These are phyloP conservation scores for Puccinia novopanici DNA, from an alignment of 1,284 basidiomycete genomes.

Conservation along the genomic window DNA sequence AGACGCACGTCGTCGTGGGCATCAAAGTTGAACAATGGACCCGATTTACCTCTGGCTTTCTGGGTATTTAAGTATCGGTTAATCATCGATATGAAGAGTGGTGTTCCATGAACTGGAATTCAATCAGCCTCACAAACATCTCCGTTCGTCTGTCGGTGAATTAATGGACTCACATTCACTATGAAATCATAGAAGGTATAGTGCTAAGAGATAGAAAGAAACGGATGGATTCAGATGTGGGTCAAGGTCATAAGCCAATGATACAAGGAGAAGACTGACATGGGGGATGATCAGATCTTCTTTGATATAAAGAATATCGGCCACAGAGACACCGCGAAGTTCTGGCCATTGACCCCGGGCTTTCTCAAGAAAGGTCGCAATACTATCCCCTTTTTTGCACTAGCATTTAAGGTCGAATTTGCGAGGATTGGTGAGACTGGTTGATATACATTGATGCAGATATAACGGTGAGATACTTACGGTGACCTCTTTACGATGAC, in stretches of 20 bases:
- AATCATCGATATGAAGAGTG: constrained; percentile 55
- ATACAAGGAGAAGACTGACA: constrained; percentile 62
- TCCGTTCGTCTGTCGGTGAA: background rate
- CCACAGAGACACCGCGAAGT: constrained; percentile 81
- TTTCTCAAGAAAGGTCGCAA: constrained; percentile 85
- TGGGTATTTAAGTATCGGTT: constrained; percentile 62
- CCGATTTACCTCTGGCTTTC: constrained; percentile 96
- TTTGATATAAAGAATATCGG: constrained; percentile 98
- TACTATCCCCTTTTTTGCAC: constrained; percentile 98
- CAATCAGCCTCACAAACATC: constrained; percentile 21
- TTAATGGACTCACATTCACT: constrained; percentile 36
- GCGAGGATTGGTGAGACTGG: constrained; percentile 19
- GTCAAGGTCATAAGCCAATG: constrained; percentile 10
- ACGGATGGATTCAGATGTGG: background rate
- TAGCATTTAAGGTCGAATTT: constrained; percentile 59
- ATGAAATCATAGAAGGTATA: constrained; percentile 53
- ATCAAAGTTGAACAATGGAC: constrained; percentile 97
- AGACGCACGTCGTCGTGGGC: constrained; percentile 97
- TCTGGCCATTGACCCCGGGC: constrained; percentile 90
- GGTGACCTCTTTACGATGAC: constrained; percentile 86
- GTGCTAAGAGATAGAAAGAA: constrained; percentile 27
- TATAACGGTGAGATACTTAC: constrained; percentile 64
- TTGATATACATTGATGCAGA: constrained; percentile 47
- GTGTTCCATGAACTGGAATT: constrained; percentile 12
- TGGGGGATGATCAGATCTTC: constrained; percentile 95